Base-by-base conservation (phyloP, 139 green algal genomes). In the Chlamydomonas sphaeroides region DNA sequence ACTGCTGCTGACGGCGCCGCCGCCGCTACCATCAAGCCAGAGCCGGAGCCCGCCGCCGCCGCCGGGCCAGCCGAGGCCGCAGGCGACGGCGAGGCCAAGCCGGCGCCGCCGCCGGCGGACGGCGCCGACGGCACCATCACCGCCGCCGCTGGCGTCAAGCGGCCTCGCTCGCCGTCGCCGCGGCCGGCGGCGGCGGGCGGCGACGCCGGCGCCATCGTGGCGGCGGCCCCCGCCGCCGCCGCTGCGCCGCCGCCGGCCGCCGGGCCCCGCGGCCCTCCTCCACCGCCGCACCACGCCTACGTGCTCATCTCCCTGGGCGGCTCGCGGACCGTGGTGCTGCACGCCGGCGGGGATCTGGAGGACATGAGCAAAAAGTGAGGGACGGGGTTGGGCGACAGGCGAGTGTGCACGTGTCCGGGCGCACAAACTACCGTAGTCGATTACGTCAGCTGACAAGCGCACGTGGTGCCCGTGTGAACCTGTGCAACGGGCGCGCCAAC, bases 241-340 rank as follows among this genome's bases (percentile, higher is more conserved):
- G 39, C 48, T 2, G 63, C 39, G 33, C 2, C 32, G 48, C 20
- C 28, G 59, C 30, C 59, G 39, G 38, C 62, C 11, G 25, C 45
- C 10, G n/a, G 28, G 42, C 57, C 38, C 20, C 79, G 3, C 25
- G 57, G 71, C 32, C 71, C 56, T 48, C 67, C 77, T n/a, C n/a
- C n/a, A n/a, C n/a, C n/a, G n/a, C n/a, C n/a, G 26, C 86, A 94
- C 83, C 94, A 98, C 68, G 86, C 92, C 0, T 97, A 93, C 81
- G 81, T 98, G 61, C 80, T 98, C 59, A 68, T 98, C 49, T 92
- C 85, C 59, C 81, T 93, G 48, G 78, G 57, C 15, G 38, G 42
- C 26, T 11, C 53, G 1, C 57, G 68, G 21, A 97, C 93, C 48
- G 95, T 93, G 88, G 89, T 98, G 70, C 77, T 98, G 71, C 85